These are phyloP conservation scores for Casuarina cunninghamiana DNA, from an alignment of 306 rosid genomes.

Conservation along the genomic window DNA sequence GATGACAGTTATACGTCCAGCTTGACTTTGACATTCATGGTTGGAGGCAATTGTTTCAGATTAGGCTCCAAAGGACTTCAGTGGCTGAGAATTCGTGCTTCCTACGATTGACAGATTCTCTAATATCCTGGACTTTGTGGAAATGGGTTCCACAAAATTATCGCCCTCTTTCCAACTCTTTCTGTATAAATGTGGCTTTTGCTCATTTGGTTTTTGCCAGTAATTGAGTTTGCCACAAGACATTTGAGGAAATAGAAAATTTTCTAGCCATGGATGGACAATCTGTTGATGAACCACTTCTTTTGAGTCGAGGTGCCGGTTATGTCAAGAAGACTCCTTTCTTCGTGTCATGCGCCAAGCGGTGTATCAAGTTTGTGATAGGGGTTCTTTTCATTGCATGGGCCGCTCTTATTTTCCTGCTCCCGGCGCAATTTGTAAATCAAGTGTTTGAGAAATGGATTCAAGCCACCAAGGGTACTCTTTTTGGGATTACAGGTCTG, in stretches of 20 bases:
- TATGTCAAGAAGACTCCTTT: conserved; percentile 27
- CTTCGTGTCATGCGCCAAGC: conserved; percentile 40
- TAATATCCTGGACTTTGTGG: not conserved
- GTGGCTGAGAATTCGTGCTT: conserved; percentile 21
- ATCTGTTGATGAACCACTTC: conserved; percentile 45
- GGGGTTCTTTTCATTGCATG: conserved; percentile 52
- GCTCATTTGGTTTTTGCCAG: conserved; percentile 3
- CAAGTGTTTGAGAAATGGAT: conserved; percentile 26
- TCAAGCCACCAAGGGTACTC: conserved; percentile 26
- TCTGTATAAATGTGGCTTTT: conserved; percentile 5
- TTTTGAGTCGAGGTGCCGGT: conserved; percentile 34
- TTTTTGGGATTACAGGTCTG: conserved; percentile 67
- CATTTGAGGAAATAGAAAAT: not conserved
- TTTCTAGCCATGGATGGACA: conserved; percentile 47
- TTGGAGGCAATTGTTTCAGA: conserved; percentile 23
- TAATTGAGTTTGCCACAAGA: not conserved
- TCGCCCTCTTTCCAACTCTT: conserved; percentile 16
- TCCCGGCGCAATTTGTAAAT: conserved; percentile 41
- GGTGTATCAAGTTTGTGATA: conserved; percentile 55
- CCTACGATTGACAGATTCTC: conserved; percentile 3
- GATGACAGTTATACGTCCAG: not conserved
- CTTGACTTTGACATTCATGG: not conserved
- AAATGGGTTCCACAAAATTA: conserved; percentile 40
- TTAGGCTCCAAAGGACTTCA: not conserved
- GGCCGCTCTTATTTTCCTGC: conserved; percentile 50